Base-by-base conservation (phyloP, 1,284 basidiomycete genomes). In the Marasmius tenuissimus region DNA sequence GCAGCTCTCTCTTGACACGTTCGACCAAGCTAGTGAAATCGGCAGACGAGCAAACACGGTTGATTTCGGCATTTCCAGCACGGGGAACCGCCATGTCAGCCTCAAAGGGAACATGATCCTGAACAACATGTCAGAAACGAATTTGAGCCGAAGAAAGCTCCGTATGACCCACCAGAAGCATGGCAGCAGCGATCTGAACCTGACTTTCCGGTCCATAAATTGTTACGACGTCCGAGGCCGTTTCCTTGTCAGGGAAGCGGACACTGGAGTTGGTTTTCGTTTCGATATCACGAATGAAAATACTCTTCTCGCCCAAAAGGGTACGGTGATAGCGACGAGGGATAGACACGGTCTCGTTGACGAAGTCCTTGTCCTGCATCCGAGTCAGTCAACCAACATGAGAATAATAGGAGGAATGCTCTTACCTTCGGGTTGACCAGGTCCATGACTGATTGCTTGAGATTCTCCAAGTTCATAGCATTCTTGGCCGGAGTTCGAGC, bases 401-500 rank as follows among this genome's bases (percentile, higher is more conserved):
- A 54, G 58, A 57, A 47, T 59, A 50, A 54, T 53, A 51, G 51
- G 22, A 42, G 9, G 54, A 53, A 18, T 60, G 14, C 12, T 67
- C 78, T 61, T 65, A 92, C 93, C 88, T 98, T 98, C 34, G 95
- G 94, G 73, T 92, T 94, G 47, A 99, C 96, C 67, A 98, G 82
- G 77, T 98, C 97, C 95, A 98, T 97, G 59, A 99, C 95, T 35
- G 94, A 92, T 72, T 93, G 91, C 80, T 97, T 98, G 68, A 99
- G 81, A 72, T 97, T 94, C 70, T 98, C 96, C 70, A 99, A 79
- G 74, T 97, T 97, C 73, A 92, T 90, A 9, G 94, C 94, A 72
- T 99, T 99, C 85, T 99, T 99, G 49, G 96, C 95, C 7, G 97
- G 97, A 3, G 97, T 99, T 54, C 97, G 86, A 20, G 97, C 97